phyloP scores from a whole-genome alignment of 1,139 yeast species.

The Lodderomyces parapsilosis region DNA sequence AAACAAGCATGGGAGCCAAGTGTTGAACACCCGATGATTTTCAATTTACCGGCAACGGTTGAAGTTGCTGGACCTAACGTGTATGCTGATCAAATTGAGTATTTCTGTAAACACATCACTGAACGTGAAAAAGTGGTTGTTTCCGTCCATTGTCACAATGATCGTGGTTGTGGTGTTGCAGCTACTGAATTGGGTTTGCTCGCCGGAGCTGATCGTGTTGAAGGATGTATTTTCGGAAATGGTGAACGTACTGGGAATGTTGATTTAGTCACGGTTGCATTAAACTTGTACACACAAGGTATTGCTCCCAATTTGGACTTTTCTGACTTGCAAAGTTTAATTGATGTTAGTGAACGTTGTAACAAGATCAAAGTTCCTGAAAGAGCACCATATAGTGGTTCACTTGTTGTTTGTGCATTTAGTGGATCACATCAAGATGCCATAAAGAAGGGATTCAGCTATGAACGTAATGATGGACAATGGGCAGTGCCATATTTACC shows the following conservation, averaged over 20 bases:
- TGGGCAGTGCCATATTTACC: slow-evolving; percentile 52
- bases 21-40: slow-evolving; percentile 41
- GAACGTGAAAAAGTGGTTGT: slow-evolving; percentile 47
- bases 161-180: slow-evolving; percentile 52
- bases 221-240: slow-evolving; percentile 50
- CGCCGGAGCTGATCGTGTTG: slow-evolving; percentile 53
- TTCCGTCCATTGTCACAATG: slow-evolving; percentile 50
- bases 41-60: slow-evolving; percentile 51
- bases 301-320: slow-evolving; percentile 45
- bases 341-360: slow-evolving; percentile 45
- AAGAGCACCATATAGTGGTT: slow-evolving; percentile 51
- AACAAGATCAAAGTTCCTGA: slow-evolving; percentile 48
- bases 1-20: slow-evolving; percentile 49
- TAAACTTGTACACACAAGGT: slow-evolving; percentile 49
- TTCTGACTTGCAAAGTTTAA: slow-evolving; percentile 39
- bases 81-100: slow-evolving; percentile 53
- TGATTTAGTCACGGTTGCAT: slow-evolving; percentile 48
- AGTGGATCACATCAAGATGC: slow-evolving; percentile 54
- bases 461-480: slow-evolving; percentile 18
- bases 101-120: slow-evolving; percentile 39
- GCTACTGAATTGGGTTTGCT: slow-evolving; percentile 49
- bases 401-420: slow-evolving; percentile 50
- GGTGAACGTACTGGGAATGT: slow-evolving; percentile 54
- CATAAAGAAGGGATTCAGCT: slow-evolving; percentile 45
- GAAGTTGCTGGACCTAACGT: slow-evolving; percentile 49